Base-by-base conservation (phyloP, 1,284 basidiomycete species). In the Sporisorium scitamineum region DNA sequence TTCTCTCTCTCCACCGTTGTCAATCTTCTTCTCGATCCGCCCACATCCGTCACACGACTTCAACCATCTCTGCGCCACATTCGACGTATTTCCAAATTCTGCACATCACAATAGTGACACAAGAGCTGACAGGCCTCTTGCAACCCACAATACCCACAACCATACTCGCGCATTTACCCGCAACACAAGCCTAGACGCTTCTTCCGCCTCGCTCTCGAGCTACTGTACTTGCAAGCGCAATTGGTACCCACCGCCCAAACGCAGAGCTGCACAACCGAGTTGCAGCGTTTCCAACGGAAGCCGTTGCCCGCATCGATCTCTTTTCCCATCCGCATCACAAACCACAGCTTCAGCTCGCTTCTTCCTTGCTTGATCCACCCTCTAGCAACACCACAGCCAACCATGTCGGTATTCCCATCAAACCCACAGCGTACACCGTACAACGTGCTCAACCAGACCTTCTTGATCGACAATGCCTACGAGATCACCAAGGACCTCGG, bases 391-490 rank as follows among this genome's bases (percentile, higher is more conserved):
- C 27, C 37, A 41, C 14, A 1, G 26, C 24, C 48, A 39, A 48
- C 16, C 31, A 71, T 71, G 69, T 71, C 69, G 63, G 47, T 53
- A 39, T 26, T 50, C 24, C 45, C 55, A 16, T 54, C 63, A 9
- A 61, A 57, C 24, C 68, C 72, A 16, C 67, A 69, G 50, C 76
- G 82, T 22, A 76, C 79, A 9, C 68, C 82, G 13, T 84, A 79
- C 65, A 77, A 65, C 41, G 82, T 84, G 18, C 80, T 84, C 42
- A 66, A 70, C 32, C 84, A 85, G 74, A 82, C 77, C 26, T 85
- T 85, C 61, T 64, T 81, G 51, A 72, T 84, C 56, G 84, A 85
- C 65, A 80, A 80, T 44, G 76, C 79, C 22, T 85, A 85, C 68
- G 77, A 74, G 51, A 68, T 85, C 53, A 76, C 71, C 16, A 82